These are phyloP conservation scores for Dendrocalamus sinicus DNA, from an alignment of 176 grass and related monocot genomes.

Conservation along the genomic window DNA sequence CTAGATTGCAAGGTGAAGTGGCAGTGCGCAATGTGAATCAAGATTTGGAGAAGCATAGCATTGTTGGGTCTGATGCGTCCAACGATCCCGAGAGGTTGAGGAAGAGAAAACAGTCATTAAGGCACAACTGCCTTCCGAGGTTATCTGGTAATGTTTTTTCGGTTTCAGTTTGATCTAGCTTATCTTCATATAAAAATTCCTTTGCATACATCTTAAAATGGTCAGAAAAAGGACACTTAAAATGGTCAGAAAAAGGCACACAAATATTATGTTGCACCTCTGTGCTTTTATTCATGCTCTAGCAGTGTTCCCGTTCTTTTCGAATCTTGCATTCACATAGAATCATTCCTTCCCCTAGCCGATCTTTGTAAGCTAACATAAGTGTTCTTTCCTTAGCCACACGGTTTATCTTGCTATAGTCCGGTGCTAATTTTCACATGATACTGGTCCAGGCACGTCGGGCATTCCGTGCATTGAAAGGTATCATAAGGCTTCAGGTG, in stretches of 20 bases:
- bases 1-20: constrained; percentile 52
- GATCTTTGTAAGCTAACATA: neutral
- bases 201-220: neutral
- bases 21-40: constrained; percentile 37
- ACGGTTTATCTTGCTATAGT: neutral
- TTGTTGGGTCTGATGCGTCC: constrained; percentile 29
- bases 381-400: neutral
- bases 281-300: constrained; percentile 1
- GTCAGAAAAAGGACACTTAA: neutral
- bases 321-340: neutral
- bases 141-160: constrained; percentile 68
- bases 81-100: constrained; percentile 40
- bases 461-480: constrained; percentile 75
- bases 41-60: constrained; percentile 46
- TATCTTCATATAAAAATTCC: neutral
- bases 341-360: neutral
- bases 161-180: neutral
- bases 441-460: constrained; percentile 66
- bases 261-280: neutral
- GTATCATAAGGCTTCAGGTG: constrained; percentile 82
- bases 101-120: constrained; percentile 79
- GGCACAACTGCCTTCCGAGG: constrained; percentile 82
- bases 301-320: neutral
- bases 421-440: neutral
- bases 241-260: too few species aligned